A percentile compares a stretch with the other conserved stretches of the same genome.
Conservation (phyloP, 2,329 filamentous ascomycete genomes). For the Fusarium lateritium region DNA sequence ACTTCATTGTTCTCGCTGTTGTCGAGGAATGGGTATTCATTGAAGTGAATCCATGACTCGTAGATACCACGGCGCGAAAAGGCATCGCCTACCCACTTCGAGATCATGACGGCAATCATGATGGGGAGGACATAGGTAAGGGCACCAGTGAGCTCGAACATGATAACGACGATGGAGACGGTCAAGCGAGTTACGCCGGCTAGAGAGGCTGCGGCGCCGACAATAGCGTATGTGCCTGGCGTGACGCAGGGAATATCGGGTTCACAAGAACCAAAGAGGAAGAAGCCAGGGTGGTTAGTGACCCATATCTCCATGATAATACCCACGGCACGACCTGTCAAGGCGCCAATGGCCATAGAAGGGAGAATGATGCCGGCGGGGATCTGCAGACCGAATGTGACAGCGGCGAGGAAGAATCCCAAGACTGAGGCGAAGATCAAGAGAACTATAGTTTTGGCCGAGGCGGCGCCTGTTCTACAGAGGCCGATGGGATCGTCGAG, state of each 20-base stretch:
- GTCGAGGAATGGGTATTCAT: conserved; percentile 95
- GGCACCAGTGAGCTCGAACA: conserved; percentile 98
- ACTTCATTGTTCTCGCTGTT: conserved; percentile 82
- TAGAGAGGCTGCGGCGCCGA: conserved; percentile 94
- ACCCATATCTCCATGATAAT: conserved; percentile 93
- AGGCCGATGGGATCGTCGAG: conserved; percentile 90
- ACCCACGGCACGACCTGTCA: conserved; percentile 90
- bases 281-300: conserved; percentile 79
- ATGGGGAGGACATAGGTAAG: conserved; percentile 97
- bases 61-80: conserved; percentile 96
- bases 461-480: conserved; percentile 88
- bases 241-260: conserved; percentile 91
- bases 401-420: conserved; percentile 85
- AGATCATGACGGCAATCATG: conserved; percentile 98
- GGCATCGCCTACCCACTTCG: conserved; percentile 98
- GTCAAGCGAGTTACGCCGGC: conserved; percentile 96
- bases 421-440: conserved; percentile 86
- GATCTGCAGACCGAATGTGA: conserved; percentile 95
- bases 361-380: conserved; percentile 96
- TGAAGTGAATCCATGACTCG: conserved; percentile 97
- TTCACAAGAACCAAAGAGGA: conserved; percentile 85
- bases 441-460: conserved; percentile 85
- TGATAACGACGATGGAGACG: conserved; percentile 98
- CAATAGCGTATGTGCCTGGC: conserved; percentile 95
- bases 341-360: conserved; percentile 94